Percentiles rank a stretch among this genome's conserved stretches.
phyloP scores from a whole-genome alignment of 169 alveolate genomes.

The Plasmodium vivax region DNA sequence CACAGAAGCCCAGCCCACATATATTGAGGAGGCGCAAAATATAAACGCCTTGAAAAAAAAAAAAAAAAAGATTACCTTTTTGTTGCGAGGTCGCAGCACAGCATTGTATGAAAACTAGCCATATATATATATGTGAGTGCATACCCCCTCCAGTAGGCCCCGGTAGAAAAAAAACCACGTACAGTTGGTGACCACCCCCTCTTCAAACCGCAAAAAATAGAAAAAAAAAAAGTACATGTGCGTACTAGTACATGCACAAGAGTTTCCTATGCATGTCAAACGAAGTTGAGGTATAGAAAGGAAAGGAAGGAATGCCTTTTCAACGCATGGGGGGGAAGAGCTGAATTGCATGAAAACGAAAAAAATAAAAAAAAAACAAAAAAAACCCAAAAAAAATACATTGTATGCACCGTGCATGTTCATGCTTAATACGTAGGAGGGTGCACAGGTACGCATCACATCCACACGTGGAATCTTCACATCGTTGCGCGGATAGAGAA shows the following conservation, averaged over 20 bases:
- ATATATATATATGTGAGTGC: no score
- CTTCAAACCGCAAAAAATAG: background rate
- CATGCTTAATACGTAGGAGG: background rate
- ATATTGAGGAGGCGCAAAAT: background rate
- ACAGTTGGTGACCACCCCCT: background rate
- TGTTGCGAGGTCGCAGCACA: background rate
- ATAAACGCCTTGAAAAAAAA: background rate
- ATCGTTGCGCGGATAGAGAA: background rate
- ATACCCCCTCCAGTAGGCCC: background rate
- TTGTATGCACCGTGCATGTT: background rate
- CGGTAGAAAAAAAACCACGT: background rate
- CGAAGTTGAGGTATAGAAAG: background rate
- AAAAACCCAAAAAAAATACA: background rate
- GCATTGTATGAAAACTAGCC: background rate
- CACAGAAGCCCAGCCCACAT: background rate
- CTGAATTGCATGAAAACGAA: background rate
- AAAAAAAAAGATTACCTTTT: background rate
- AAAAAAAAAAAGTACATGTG: background rate
- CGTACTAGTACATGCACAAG: background rate
- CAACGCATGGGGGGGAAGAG: background rate
- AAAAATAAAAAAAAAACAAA: no score
- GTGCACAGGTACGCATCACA: background rate
- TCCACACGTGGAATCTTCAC: background rate
- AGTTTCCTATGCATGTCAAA: background rate
- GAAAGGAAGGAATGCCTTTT: background rate